Evolutionary conservation across 2,329 filamentous ascomycete genomes (phyloP).

Genomic region (Talaromyces rugulosus): DNA sequence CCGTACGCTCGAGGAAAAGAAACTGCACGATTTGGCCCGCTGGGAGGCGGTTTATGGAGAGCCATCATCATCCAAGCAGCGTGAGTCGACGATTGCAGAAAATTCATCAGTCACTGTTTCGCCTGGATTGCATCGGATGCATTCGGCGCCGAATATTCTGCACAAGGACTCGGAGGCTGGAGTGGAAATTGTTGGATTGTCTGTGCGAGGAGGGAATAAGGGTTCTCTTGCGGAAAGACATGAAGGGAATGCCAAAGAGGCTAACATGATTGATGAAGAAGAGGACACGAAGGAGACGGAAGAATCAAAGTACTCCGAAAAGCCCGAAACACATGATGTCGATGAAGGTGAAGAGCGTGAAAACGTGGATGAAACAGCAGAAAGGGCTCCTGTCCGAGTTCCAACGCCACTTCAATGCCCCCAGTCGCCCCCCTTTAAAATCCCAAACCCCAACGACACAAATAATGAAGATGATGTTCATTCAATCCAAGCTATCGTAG

Average conservation of each 20-base stretch:
- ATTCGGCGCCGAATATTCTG: background rate
- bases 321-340: background rate
- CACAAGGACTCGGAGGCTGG: background rate
- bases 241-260: background rate
- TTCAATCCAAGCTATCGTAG: conserved; percentile 64
- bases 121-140: background rate
- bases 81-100: background rate
- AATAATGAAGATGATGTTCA: conserved; percentile 41
- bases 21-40: conserved; percentile 42
- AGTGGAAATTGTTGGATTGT: conserved; percentile 3
- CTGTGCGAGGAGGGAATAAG: background rate
- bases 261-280: background rate
- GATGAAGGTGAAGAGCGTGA: background rate
- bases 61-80: conserved; percentile 19
- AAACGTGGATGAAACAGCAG: background rate
- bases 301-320: background rate
- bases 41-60: conserved; percentile 80
- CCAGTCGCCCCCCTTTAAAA: conserved; percentile 17
- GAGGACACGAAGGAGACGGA: background rate
- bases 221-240: background rate
- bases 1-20: conserved; percentile 49
- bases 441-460: conserved; percentile 20
- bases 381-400: background rate
- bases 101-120: background rate
- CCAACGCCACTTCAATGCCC: conserved; percentile 1